Conservation (phyloP, 2,329 filamentous ascomycete species). For the Fusarium burgessii region DNA sequence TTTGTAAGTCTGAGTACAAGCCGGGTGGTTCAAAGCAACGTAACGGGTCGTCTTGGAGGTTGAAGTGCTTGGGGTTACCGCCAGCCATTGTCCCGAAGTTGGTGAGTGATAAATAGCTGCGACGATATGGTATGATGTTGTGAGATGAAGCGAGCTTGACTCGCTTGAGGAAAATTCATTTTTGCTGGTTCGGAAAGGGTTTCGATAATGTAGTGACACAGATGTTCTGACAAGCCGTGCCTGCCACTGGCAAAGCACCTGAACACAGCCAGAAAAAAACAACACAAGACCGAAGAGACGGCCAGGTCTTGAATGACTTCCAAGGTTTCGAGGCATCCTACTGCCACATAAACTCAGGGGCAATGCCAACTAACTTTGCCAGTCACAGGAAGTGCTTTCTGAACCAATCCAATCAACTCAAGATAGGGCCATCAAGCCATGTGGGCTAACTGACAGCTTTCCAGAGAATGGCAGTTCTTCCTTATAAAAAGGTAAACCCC, state of each 20-base stretch:
- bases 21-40: conserved; percentile 34
- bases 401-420: not conserved
- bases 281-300: not conserved
- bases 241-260: conserved; percentile 21
- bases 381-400: not conserved
- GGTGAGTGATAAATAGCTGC: not conserved
- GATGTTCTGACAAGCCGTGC: not conserved
- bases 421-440: not conserved
- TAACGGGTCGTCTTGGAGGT: conserved; percentile 54
- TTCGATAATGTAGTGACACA: not conserved
- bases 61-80: conserved; percentile 56
- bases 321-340: not conserved
- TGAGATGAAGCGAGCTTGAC: not conserved
- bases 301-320: not conserved
- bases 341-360: not conserved
- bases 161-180: not conserved
- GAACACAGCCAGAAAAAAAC: not conserved
- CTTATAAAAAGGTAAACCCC: not conserved
- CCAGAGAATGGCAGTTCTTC: not conserved
- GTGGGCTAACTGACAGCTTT: not conserved
- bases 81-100: conserved; percentile 47
- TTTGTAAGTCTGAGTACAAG: conserved; percentile 38
- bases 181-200: not conserved
- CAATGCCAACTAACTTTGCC: not conserved
- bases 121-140: not conserved